A percentile compares a stretch with the other conserved stretches of the same genome.
Conservation (phyloP, 495 filamentous ascomycete species). For the Penicillium subrubescens region DNA sequence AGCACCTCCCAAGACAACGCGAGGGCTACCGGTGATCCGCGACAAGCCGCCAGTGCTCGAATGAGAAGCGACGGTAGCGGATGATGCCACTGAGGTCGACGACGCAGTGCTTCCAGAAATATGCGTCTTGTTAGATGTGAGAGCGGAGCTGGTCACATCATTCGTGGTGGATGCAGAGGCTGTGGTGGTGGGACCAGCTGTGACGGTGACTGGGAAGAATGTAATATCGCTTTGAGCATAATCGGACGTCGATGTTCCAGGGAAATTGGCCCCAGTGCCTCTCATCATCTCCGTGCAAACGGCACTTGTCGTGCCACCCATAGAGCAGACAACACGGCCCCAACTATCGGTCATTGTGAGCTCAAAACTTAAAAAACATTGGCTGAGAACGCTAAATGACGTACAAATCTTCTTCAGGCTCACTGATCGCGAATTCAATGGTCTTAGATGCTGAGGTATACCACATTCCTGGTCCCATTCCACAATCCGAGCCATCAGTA, state of each 20-base stretch:
- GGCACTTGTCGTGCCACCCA: conserved; percentile 37
- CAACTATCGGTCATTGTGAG: conserved; percentile 23
- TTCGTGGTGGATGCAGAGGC: conserved; percentile 2
- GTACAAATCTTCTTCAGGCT: conserved; percentile 18
- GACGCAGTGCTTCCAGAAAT: not conserved
- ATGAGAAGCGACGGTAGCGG: not conserved
- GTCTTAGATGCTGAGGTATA: conserved; percentile 34
- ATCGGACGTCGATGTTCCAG: conserved; percentile 24
- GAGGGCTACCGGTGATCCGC: conserved; percentile 13
- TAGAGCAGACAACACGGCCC: conserved; percentile 32
- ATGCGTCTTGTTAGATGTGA: not conserved
- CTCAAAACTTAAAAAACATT: no score
- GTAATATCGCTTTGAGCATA: conserved; percentile 16
- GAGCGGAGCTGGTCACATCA: not conserved
- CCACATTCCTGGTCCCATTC: conserved; percentile 34
- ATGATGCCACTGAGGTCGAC: not conserved
- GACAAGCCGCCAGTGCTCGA: conserved; percentile 22
- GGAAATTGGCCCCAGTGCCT: conserved; percentile 30
- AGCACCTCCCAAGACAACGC: conserved; percentile 15
- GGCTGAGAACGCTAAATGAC: not conserved
- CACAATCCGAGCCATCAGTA: conserved; percentile 34
- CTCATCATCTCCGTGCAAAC: conserved; percentile 36
- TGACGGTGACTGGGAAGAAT: conserved; percentile 38
- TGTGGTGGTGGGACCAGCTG: conserved; percentile 21
- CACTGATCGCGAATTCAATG: conserved; percentile 21